Conservation (phyloP, 2,329 filamentous ascomycete genomes). For the Ceratocystis destructans region DNA sequence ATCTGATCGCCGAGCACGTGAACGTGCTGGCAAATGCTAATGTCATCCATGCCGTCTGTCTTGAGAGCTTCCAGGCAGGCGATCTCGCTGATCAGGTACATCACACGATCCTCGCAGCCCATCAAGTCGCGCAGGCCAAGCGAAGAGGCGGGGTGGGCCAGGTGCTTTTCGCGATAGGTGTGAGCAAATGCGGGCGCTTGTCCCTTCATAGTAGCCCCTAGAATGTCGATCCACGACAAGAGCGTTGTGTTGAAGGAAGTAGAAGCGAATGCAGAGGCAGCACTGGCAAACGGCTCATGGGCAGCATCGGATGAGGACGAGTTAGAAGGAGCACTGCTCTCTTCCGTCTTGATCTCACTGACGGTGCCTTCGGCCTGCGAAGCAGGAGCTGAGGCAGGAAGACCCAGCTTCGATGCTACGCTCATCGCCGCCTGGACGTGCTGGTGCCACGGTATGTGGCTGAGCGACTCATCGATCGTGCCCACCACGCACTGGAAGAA, state of each 20-base stretch:
- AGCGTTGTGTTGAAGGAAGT: constrained; percentile 92
- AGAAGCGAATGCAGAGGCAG: constrained; percentile 28
- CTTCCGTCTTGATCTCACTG: constrained; percentile 21
- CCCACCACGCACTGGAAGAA: constrained; percentile 88
- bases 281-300: background rate
- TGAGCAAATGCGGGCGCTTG: constrained; percentile 78
- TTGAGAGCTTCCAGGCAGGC: constrained; percentile 88
- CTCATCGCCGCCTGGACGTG: constrained; percentile 87
- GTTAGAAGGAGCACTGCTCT: background rate
- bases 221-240: constrained; percentile 90
- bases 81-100: constrained; percentile 97
- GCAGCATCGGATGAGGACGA: background rate
- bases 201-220: constrained; percentile 84
- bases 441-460: constrained; percentile 91
- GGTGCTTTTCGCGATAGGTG: constrained; percentile 89
- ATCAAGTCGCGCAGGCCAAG: constrained; percentile 80
- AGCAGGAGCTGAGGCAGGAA: constrained; percentile 35
- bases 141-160: constrained; percentile 47
- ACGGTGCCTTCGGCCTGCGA: background rate
- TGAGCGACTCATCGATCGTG: constrained; percentile 66
- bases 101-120: constrained; percentile 93
- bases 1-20: constrained; percentile 78
- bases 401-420: constrained; percentile 70
- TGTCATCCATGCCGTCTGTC: constrained; percentile 66
- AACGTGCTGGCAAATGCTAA: constrained; percentile 78